Conservation (phyloP, 148 eudicot genomes). For the Bassia scoparia region DNA sequence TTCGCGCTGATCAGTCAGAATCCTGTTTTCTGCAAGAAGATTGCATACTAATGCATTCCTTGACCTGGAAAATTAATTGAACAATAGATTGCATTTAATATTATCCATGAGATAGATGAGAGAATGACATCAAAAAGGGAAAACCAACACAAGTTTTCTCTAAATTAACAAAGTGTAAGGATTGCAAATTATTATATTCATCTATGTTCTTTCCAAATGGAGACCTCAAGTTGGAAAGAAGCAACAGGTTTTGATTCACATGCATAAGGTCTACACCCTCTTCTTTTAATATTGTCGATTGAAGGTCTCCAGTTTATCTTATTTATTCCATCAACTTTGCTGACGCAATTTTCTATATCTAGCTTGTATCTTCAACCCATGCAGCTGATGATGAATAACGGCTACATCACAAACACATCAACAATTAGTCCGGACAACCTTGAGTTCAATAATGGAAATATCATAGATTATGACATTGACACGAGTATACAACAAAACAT, state of each 20-base stretch:
- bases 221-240: conserved; percentile 59
- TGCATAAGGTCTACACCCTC: conserved; percentile 64
- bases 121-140: not conserved
- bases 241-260: conserved; percentile 27
- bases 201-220: not conserved
- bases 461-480: conserved; percentile 13
- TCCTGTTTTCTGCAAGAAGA: conserved; percentile 89
- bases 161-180: not conserved
- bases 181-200: not conserved
- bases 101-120: not conserved
- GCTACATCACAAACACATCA: conserved; percentile 91
- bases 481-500: not conserved
- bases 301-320: conserved; percentile 83
- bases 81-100: not conserved
- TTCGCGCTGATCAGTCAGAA: conserved; percentile 98
- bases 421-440: conserved; percentile 93
- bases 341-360: conserved; percentile 50
- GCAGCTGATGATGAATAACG: conserved; percentile 95
- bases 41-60: conserved; percentile 63
- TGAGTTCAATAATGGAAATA: conserved; percentile 32
- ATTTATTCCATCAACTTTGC: conserved; percentile 44
- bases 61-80: conserved; percentile 44
- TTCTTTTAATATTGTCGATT: conserved; percentile 74
- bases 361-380: conserved; percentile 87
- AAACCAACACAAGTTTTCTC: not conserved